These are phyloP conservation scores for Lycium ferocissimum DNA, from an alignment of 257 asterid species.

Conservation along the genomic window DNA sequence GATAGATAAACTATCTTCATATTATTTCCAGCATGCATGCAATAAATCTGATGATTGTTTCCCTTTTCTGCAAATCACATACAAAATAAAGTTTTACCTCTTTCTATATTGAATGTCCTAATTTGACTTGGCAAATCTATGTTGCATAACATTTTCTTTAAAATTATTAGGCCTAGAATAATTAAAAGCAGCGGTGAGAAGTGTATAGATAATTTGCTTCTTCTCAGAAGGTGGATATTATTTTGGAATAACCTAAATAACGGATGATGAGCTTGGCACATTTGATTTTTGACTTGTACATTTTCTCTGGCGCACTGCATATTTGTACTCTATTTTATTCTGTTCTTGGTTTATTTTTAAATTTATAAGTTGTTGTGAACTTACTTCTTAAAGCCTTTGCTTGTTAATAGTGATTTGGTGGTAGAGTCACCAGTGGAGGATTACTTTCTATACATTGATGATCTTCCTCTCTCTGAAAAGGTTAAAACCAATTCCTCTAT, in stretches of 20 bases:
- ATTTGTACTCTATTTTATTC: background rate
- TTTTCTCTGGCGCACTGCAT: background rate
- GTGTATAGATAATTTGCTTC: constrained; percentile 16
- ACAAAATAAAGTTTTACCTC: background rate
- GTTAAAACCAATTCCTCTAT: constrained; percentile 42
- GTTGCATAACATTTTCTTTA: background rate
- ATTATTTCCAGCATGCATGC: constrained; percentile 4
- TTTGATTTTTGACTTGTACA: constrained; percentile 20
- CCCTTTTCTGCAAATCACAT: constrained; percentile 5
- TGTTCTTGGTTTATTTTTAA: constrained; percentile 1
- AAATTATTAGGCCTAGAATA: constrained; percentile 14
- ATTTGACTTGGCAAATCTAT: background rate
- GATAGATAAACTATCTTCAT: background rate
- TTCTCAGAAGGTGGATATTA: constrained; percentile 19
- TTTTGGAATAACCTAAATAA: background rate
- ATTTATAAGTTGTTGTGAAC: background rate
- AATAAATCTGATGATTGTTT: constrained; percentile 16
- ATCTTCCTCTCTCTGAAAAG: constrained; percentile 77
- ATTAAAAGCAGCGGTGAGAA: background rate
- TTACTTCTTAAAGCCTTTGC: constrained; percentile 21
- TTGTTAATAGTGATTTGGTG: constrained; percentile 69
- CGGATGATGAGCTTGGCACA: background rate
- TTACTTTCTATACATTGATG: constrained; percentile 83
- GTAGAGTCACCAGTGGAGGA: constrained; percentile 91
- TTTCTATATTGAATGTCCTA: background rate